Evolutionary conservation across 2,329 filamentous ascomycete genomes (phyloP), one percentile per base, ranked within the genome.

Genomic region (Magnaporthiopsis poae): DNA sequence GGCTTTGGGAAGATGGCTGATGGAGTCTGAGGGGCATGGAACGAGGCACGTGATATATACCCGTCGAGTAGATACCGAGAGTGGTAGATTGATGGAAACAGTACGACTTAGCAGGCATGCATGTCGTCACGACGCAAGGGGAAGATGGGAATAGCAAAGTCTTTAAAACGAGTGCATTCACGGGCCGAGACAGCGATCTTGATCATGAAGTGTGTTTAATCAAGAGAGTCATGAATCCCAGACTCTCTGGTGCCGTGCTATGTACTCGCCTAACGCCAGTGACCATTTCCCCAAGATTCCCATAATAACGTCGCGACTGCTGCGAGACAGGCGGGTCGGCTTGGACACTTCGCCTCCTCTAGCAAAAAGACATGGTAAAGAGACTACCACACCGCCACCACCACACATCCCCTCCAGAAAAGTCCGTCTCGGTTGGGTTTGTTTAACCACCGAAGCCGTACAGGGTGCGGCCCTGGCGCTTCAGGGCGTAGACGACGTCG

Each of bases 371-470:
- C 5, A 56, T 52, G 39, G 18, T 52, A 52, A 56, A n/a, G 18
- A 56, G 46, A 56, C 18, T n/a, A 56, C 46, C 46, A 56, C 46
- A 52, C 39, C 39, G 21, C 39, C 46, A 25, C 9, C 18, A 21
- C 9, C 18, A 21, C 46, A 15, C 31, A 31, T 31, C 31, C 31
- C 46, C 46, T 2, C 46, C 2, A 8, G 0, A 56, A 3, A 56
- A n/a, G 46, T 56, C 39, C 13, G 21, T n/a, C 9, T 56, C 15
- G 39, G 39, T 46, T 9, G 5, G 21, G 21, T 56, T 56, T 62
- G 66, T 68, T 87, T 90, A 93, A 86, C 90, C 90, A 85, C 90
- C 90, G 85, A 93, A 93, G 83, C 90, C 90, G 84, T 93, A 93
- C 71, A 93, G 89, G 77, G 90, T 90, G 76, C 89, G 84, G 76